phyloP scores from a whole-genome alignment of 805 yeast species.

The Ogataea methylovora region DNA sequence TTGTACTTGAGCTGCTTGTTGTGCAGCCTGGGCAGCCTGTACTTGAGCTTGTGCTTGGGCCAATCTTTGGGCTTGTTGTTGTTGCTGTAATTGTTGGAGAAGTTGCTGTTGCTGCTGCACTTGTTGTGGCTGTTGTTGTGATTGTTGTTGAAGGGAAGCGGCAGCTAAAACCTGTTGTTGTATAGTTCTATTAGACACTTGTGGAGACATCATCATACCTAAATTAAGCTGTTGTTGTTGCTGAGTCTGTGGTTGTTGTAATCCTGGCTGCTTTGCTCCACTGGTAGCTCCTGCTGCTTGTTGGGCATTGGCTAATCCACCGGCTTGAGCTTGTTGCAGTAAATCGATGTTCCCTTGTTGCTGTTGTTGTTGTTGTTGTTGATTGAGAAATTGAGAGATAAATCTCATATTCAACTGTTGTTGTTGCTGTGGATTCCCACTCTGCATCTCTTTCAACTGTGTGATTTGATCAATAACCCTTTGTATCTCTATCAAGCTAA shows the following conservation, averaged over 20 bases:
- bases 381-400: constrained; percentile 18
- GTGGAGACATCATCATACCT: constrained; percentile 28
- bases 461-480: too few species aligned
- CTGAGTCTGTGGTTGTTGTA: constrained; percentile 10
- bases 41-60: constrained; percentile 8
- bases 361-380: constrained; percentile 9
- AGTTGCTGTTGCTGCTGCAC: constrained; percentile 11
- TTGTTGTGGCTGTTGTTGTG: constrained; percentile 9
- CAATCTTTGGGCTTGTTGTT: constrained; percentile 9
- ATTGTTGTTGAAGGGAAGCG: constrained; percentile 14
- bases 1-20: neutral
- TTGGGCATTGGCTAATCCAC: too few species aligned
- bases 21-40: constrained; percentile 4
- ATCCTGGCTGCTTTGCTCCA: too few species aligned
- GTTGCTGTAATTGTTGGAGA: constrained; percentile 14
- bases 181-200: constrained; percentile 21
- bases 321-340: too few species aligned
- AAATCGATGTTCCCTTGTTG: too few species aligned
- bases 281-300: too few species aligned
- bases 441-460: too few species aligned
- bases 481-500: too few species aligned
- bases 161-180: constrained; percentile 23
- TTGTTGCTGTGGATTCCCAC: constrained; percentile 11
- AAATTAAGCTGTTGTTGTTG: constrained; percentile 10
- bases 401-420: constrained; percentile 19